These are phyloP conservation scores for Salinomyces thailandicus DNA, from an alignment of 2,329 filamentous ascomycete species.

Conservation along the genomic window DNA sequence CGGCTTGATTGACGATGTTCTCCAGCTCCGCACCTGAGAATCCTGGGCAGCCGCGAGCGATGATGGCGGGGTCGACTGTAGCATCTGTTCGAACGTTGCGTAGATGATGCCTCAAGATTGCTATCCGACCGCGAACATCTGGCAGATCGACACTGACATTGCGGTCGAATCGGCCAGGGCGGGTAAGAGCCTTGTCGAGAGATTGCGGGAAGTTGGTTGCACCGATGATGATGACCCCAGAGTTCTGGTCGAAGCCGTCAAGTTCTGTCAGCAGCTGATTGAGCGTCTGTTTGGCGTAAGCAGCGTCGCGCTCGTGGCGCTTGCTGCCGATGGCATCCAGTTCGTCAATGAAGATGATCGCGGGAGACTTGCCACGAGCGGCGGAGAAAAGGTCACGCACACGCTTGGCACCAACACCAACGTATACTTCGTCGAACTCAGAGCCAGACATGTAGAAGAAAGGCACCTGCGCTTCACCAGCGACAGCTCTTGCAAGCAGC, in stretches of 20 bases:
- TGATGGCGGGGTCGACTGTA: conserved; percentile 71
- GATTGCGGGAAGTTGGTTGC: conserved; percentile 94
- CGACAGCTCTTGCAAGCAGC: conserved; percentile 84
- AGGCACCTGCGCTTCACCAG: conserved; percentile 90
- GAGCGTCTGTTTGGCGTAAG: conserved; percentile 92
- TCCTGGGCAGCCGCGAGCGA: conserved; percentile 80
- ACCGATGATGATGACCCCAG: conserved; percentile 87
- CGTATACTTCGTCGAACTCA: conserved; percentile 97
- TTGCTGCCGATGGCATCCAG: conserved; percentile 90
- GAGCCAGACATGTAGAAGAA: conserved; percentile 99
- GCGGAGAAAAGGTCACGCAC: conserved; percentile 84
- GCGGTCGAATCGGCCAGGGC: conserved; percentile 90
- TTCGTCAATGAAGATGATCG: conserved; percentile 94
- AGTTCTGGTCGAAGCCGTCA: conserved; percentile 92
- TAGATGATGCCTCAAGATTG: conserved; percentile 87
- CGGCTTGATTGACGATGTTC: conserved; percentile 93
- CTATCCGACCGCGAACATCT: conserved; percentile 84
- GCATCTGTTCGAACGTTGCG: conserved; percentile 73
- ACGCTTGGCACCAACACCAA: conserved; percentile 91
- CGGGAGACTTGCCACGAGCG: conserved; percentile 74
- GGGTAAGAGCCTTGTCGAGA: conserved; percentile 86
- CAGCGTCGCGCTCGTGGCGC: conserved; percentile 82
- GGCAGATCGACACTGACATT: conserved; percentile 82
- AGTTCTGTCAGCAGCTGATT: conserved; percentile 95
- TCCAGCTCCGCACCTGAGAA: conserved; percentile 93